These are phyloP conservation scores for Seminavis robusta DNA, from an alignment of 108 stramenopile genomes.

Conservation along the genomic window DNA sequence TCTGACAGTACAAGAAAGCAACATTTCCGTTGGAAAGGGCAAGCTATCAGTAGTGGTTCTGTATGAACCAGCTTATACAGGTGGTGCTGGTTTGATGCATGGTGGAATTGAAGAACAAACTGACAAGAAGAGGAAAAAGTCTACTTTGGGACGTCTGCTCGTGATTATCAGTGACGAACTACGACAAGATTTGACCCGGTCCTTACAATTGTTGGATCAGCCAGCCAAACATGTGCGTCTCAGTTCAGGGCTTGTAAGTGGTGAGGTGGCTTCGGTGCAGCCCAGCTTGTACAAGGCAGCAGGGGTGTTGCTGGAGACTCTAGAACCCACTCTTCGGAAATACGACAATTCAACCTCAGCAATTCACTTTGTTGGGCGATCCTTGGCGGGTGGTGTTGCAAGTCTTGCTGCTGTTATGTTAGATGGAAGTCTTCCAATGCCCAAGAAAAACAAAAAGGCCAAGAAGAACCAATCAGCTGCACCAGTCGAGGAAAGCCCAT, in stretches of 20 bases:
- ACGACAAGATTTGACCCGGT: conserved; percentile 6
- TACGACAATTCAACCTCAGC: conserved; percentile 32
- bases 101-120: conserved; percentile 59
- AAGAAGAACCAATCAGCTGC: neutral
- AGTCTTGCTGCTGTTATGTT: conserved; percentile 67
- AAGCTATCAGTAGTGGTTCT: conserved; percentile 53
- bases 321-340: conserved; percentile 28
- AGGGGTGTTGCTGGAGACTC: conserved; percentile 33
- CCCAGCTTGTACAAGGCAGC: conserved; percentile 56
- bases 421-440: conserved; percentile 67
- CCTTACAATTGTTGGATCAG: conserved; percentile 13
- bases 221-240: conserved; percentile 24
- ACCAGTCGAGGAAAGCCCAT: neutral
- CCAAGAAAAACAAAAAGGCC: conserved; percentile 6
- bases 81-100: conserved; percentile 69
- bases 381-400: conserved; percentile 70
- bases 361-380: conserved; percentile 80
- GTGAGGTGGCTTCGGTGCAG: conserved; percentile 66
- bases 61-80: conserved; percentile 62
- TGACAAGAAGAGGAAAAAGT: neutral
- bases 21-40: neutral
- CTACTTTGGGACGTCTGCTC: conserved; percentile 46
- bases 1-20: conserved; percentile 2
- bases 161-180: conserved; percentile 43
- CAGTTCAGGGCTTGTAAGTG: conserved; percentile 28